phyloP scores from a whole-genome alignment of 352 stramenopile genomes.

The Globisporangium acanthophoron region DNA sequence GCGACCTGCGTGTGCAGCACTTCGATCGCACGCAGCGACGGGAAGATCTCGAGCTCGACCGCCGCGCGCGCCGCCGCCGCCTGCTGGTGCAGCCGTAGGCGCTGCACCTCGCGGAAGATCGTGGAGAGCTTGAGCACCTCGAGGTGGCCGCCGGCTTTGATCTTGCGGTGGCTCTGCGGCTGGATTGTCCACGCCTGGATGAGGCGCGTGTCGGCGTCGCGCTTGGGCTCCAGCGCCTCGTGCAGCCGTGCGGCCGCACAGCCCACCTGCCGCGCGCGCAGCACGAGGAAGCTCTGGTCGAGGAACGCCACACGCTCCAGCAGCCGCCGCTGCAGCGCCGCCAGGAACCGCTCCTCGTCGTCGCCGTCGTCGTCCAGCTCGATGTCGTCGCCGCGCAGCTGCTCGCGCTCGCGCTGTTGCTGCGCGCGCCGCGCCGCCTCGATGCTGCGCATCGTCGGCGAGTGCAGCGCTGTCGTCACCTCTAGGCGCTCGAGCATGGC shows the following conservation, averaged over 20 bases:
- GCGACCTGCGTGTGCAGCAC: constrained; percentile 38
- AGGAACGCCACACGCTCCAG: constrained; percentile 49
- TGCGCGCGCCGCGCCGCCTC: constrained; percentile 3
- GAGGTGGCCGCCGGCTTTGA: constrained; percentile 74
- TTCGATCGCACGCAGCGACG: constrained; percentile 63
- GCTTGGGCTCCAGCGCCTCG: constrained; percentile 66
- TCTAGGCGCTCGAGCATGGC: constrained; percentile 29
- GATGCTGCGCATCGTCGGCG: constrained; percentile 21
- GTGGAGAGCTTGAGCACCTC: constrained; percentile 86
- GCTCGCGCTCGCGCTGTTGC: constrained; percentile 7
- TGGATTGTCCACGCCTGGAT: constrained; percentile 79
- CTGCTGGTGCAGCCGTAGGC: constrained; percentile 58
- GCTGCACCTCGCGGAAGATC: constrained; percentile 65
- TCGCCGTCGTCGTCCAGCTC: constrained; percentile 38
- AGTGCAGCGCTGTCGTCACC: constrained; percentile 47
- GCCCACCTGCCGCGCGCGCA: constrained; percentile 64
- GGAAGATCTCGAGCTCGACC: constrained; percentile 80
- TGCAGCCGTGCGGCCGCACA: constrained; percentile 63
- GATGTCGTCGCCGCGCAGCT: constrained; percentile 23
- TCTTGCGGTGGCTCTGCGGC: constrained; percentile 43
- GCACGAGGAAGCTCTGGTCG: constrained; percentile 50
- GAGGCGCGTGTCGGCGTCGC: constrained; percentile 50
- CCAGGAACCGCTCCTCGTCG: constrained; percentile 60
- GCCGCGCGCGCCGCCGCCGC: constrained; percentile 24
- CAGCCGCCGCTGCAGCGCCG: constrained; percentile 58